Evolutionary conservation across 2,329 filamentous ascomycete genomes (phyloP), one percentile per base, ranked within the genome.

Genomic region (Hypoxylon sp.): DNA sequence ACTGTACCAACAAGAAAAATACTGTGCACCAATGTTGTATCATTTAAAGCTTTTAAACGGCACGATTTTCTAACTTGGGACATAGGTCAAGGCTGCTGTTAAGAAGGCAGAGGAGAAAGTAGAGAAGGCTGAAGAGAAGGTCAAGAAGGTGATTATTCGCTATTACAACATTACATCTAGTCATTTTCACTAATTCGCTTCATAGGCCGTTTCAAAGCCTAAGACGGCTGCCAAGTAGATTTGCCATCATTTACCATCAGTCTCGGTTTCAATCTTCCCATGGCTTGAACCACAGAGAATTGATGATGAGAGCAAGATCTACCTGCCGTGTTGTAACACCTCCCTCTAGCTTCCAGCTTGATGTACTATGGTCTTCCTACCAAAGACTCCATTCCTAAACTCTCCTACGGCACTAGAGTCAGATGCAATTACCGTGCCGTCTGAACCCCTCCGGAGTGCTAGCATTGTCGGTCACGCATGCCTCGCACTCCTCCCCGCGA

Each of bases 21-120:
- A 27, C 35, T 25, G 7, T 49, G 30, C 31, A 8, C 27, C 42
- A 14, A 37, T 44, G 33, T 46, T 14, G 7, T 3, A 14, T 6
- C 13, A 25, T 14, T 14, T 33, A 17, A 14, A 6, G 2, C 25
- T 6, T 35, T 50, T 50, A n/a, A 22, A 10, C 8, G 40, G 7
- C n/a, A 33, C 10, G 13, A 61, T 61, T 64, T 13, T 68, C 72
- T 77, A 70, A 76, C 60, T 40, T 44, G 22, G 37, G 17, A 20
- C n/a, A 61, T 54, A 79, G 77, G 75, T 74, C 63, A 79, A 77
- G 53, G 72, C 75, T 37, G 72, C 72, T n/a, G 74, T 68, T 14
- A 76, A 75, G 71, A 79, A 77, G 63, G 74, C 64, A 30, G 72
- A 77, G 20, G 65, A 74, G 35, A 78, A 78, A 65, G 71, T 70